phyloP scores from a whole-genome alignment of 345 rosid species.

The Eucalyptus dawsonii region DNA sequence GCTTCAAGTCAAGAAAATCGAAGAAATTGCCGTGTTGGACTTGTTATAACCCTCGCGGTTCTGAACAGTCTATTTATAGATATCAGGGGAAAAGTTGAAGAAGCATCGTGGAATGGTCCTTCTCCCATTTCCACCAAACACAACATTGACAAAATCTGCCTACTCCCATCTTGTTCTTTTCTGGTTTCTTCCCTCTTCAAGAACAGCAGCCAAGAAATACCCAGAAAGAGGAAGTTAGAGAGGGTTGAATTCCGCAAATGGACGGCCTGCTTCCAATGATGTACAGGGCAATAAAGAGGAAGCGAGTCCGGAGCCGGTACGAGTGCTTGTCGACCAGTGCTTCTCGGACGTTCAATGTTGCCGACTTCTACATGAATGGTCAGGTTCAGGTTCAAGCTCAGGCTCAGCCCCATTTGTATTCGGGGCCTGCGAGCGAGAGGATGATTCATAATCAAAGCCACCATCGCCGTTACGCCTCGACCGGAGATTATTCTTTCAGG shows the following conservation, averaged over 20 bases:
- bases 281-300: slow-evolving; percentile 58
- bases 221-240: not conserved
- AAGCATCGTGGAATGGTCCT: not conserved
- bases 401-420: not conserved
- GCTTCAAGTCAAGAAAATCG: not conserved
- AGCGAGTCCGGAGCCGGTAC: slow-evolving; percentile 41
- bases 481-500: slow-evolving; percentile 28
- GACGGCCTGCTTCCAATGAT: slow-evolving; percentile 80
- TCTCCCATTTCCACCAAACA: not conserved
- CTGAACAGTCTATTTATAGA: not conserved
- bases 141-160: not conserved
- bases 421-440: not conserved
- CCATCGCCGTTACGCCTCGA: slow-evolving; percentile 35
- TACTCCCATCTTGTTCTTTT: not conserved
- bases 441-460: not conserved
- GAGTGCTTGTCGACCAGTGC: slow-evolving; percentile 53
- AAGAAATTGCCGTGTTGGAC: not conserved
- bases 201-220: too few relatives aligned
- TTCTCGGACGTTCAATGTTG: slow-evolving; percentile 18
- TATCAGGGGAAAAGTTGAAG: not conserved
- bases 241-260: slow-evolving; percentile 11
- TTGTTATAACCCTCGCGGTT: not conserved
- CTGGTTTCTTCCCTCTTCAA: not conserved
- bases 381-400: not conserved
- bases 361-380: slow-evolving; percentile 3